phyloP scores from a whole-genome alignment of 2,329 filamentous ascomycete genomes.

The Scortechinia acanthostroma region DNA sequence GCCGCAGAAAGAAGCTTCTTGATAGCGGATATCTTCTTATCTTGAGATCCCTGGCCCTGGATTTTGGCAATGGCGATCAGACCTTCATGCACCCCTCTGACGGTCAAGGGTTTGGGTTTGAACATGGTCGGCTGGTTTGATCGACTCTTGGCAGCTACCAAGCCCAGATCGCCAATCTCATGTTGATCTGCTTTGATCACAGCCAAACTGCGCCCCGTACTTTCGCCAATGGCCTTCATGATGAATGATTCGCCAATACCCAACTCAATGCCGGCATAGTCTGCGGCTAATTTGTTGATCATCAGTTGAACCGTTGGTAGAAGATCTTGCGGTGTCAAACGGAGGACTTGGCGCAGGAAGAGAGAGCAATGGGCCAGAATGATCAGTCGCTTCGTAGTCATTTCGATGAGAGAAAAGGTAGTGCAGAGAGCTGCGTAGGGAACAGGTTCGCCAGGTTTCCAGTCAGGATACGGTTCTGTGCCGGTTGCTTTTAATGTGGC shows the following conservation, averaged over 20 bases:
- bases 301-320: constrained; percentile 85
- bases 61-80: constrained; percentile 83
- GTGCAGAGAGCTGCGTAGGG: constrained; percentile 91
- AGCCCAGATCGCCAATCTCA: constrained; percentile 87
- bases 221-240: constrained; percentile 96
- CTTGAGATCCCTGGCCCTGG: constrained; percentile 79
- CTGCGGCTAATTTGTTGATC: constrained; percentile 95
- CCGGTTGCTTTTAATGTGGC: constrained; percentile 60
- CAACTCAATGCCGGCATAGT: constrained; percentile 91
- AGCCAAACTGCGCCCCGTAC: constrained; percentile 77
- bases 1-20: constrained; percentile 93
- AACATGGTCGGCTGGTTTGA: constrained; percentile 97
- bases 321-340: constrained; percentile 80
- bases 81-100: constrained; percentile 79
- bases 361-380: constrained; percentile 84
- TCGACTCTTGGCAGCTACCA: constrained; percentile 91
- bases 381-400: constrained; percentile 83
- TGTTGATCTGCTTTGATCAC: constrained; percentile 94
- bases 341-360: constrained; percentile 88
- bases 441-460: constrained; percentile 80
- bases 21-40: constrained; percentile 85
- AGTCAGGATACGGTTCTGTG: constrained; percentile 88
- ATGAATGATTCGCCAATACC: constrained; percentile 98
- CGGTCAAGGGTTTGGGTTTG: constrained; percentile 84
- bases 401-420: constrained; percentile 89